phyloP scores from a whole-genome alignment of 179 eudicot genomes.

The Actinidia polygama region DNA sequence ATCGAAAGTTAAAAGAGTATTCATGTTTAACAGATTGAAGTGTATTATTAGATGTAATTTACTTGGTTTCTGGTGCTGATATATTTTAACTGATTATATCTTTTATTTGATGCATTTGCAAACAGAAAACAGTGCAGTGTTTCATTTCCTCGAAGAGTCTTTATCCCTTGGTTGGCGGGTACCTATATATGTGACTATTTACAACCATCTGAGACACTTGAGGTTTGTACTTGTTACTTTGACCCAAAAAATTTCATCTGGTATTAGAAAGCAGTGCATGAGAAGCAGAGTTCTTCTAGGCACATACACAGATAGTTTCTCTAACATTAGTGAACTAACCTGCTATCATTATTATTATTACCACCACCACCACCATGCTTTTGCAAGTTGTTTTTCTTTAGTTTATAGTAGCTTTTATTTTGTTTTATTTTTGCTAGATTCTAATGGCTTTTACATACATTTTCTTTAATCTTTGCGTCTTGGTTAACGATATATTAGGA shows the following conservation, averaged over 20 bases:
- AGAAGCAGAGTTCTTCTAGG: neutral
- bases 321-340: neutral
- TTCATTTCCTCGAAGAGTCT: conserved; percentile 85
- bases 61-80: conserved; percentile 9
- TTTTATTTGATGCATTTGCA: conserved; percentile 22
- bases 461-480: neutral
- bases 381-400: neutral
- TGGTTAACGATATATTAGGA: neutral
- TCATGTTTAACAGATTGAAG: neutral
- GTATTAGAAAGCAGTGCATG: neutral
- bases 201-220: conserved; percentile 75
- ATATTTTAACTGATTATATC: neutral
- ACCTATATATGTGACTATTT: conserved; percentile 80
- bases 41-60: neutral
- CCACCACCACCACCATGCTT: neutral
- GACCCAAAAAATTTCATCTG: neutral
- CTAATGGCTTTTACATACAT: no score
- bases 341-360: neutral
- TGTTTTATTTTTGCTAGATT: neutral
- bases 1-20: neutral
- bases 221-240: conserved; percentile 53
- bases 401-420: neutral
- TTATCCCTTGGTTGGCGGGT: conserved; percentile 85
- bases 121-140: conserved; percentile 66
- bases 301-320: neutral